Conservation (phyloP, 495 filamentous ascomycete species). For the Daldinia decipiens region DNA sequence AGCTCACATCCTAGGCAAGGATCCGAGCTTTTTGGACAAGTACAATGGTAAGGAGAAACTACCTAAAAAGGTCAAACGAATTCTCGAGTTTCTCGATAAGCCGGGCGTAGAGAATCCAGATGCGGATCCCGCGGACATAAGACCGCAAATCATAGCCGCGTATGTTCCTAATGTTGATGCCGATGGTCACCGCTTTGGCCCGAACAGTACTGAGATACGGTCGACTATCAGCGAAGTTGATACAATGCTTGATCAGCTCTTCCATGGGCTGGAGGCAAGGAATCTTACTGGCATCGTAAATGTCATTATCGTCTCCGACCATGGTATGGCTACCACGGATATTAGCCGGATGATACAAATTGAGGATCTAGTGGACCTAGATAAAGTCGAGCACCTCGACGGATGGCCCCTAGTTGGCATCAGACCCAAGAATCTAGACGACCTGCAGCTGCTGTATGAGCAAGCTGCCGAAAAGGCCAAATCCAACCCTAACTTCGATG, state of each 20-base stretch:
- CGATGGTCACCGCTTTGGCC: slow-evolving; percentile 87
- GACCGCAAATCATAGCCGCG: slow-evolving; percentile 91
- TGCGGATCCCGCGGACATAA: slow-evolving; percentile 50
- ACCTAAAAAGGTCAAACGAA: slow-evolving; percentile 75
- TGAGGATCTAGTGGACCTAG: slow-evolving; percentile 85
- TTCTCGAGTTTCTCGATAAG: slow-evolving; percentile 82
- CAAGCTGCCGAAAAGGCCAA: slow-evolving; percentile 60
- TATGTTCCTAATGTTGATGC: slow-evolving; percentile 93
- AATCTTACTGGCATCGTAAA: slow-evolving; percentile 93
- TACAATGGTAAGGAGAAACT: slow-evolving; percentile 83
- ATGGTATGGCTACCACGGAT: slow-evolving; percentile 96
- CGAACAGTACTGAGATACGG: slow-evolving; percentile 91
- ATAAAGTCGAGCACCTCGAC: slow-evolving; percentile 82
- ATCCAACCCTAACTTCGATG: slow-evolving; percentile 75
- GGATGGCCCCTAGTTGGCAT: slow-evolving; percentile 95
- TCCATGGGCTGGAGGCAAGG: slow-evolving; percentile 78
- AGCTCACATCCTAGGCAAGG: slow-evolving; percentile 72
- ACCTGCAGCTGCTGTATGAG: slow-evolving; percentile 65
- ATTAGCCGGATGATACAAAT: slow-evolving; percentile 85
- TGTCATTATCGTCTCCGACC: slow-evolving; percentile 96
- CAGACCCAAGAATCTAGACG: slow-evolving; percentile 72
- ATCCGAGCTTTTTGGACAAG: slow-evolving; percentile 81
- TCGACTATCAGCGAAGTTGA: slow-evolving; percentile 80
- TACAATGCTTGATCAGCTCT: slow-evolving; percentile 76
- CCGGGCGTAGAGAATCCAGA: slow-evolving; percentile 68